These are phyloP conservation scores for Cinchona pubescens DNA, from an alignment of 257 asterid genomes.

Conservation along the genomic window DNA sequence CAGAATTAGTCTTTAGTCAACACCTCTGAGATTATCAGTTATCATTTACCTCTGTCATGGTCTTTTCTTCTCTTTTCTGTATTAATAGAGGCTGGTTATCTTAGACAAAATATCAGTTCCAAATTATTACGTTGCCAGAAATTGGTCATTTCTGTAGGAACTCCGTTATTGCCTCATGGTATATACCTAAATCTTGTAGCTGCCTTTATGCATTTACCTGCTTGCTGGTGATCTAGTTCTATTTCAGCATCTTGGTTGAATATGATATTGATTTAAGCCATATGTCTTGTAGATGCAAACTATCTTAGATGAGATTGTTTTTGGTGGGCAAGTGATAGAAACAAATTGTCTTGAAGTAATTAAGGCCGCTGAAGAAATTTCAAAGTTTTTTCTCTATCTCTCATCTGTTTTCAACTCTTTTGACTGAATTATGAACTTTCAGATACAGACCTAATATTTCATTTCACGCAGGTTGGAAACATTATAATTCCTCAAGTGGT, in stretches of 20 bases:
- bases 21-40: not conserved
- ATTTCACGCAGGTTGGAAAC: constrained; percentile 26
- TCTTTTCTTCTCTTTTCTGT: too few species aligned
- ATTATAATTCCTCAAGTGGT: constrained; percentile 15
- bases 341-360: too few species aligned
- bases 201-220: not conserved
- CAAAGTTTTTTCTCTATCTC: constrained; percentile 12
- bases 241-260: not conserved
- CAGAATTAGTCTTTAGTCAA: not conserved
- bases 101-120: too few species aligned
- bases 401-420: not conserved
- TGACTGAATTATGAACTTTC: not conserved
- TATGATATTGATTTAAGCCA: not conserved
- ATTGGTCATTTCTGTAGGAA: too few species aligned
- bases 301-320: too few species aligned
- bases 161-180: not conserved
- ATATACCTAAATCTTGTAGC: not conserved
- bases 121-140: too few species aligned
- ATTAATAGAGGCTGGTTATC: too few species aligned
- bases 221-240: not conserved
- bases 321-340: too few species aligned
- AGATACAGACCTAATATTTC: not conserved
- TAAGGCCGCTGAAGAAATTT: too few species aligned
- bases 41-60: too few species aligned
- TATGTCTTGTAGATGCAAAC: too few species aligned